These are phyloP conservation scores for Hanseniaspora uvarum DNA, from an alignment of 1,139 yeast species.

Conservation along the genomic window DNA sequence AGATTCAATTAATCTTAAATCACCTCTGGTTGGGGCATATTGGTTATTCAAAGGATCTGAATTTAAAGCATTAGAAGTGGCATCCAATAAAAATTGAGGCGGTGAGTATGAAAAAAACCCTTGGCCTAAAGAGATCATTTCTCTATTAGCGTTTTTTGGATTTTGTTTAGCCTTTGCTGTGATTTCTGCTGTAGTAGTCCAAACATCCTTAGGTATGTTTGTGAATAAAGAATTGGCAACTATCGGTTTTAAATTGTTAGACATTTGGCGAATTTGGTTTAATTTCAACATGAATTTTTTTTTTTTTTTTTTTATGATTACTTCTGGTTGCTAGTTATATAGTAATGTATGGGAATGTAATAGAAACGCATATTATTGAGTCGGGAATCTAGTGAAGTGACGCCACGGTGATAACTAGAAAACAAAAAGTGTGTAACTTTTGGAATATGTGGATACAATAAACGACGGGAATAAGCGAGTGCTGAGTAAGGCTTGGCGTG, in stretches of 20 bases:
- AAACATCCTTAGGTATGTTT: conserved; percentile 59
- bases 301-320: background rate
- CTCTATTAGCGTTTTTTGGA: conserved; percentile 48
- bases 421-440: background rate
- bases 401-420: background rate
- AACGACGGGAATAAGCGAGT: too few species aligned
- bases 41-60: conserved; percentile 63
- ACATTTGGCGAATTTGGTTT: conserved; percentile 5
- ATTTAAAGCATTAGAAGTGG: conserved; percentile 68
- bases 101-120: conserved; percentile 95
- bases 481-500: too few species aligned
- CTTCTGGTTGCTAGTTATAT: background rate
- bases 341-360: too few species aligned
- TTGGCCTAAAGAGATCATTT: conserved; percentile 82
- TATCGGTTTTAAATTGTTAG: conserved; percentile 30
- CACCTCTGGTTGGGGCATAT: conserved; percentile 85
- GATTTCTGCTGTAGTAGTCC: conserved; percentile 90
- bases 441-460: too few species aligned
- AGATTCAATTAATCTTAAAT: conserved; percentile 60
- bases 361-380: background rate
- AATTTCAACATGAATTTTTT: conserved; percentile 18
- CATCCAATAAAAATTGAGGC: conserved; percentile 75
- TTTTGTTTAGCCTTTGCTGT: conserved; percentile 67
- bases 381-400: background rate
- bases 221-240: conserved; percentile 45